These are phyloP conservation scores for Moesziomyces sp. DNA, from an alignment of 1,284 basidiomycete species.

Conservation along the genomic window DNA sequence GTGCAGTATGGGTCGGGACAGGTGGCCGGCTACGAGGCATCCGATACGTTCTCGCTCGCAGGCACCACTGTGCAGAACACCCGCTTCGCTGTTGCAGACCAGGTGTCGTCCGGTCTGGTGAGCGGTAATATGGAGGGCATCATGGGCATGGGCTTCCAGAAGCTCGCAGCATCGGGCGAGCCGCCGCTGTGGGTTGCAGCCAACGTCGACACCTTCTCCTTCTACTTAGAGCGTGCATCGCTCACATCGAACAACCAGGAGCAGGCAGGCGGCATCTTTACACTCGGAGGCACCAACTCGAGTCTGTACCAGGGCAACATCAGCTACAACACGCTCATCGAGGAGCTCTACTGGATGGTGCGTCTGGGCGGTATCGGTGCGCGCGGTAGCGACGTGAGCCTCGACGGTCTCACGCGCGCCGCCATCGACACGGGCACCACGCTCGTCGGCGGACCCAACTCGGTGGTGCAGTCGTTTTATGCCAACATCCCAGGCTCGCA, in stretches of 20 bases:
- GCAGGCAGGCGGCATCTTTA: conserved; percentile 53
- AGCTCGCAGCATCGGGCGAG: conserved; percentile 27
- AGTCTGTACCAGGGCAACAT: conserved; percentile 53
- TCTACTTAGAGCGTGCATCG: conserved; percentile 50
- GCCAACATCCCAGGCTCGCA: conserved; percentile 45
- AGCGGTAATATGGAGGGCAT: conserved; percentile 44
- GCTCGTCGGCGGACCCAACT: conserved; percentile 59
- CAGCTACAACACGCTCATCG: conserved; percentile 43
- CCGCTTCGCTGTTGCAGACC: conserved; percentile 55
- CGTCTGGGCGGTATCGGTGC: conserved; percentile 46
- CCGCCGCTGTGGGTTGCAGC: conserved; percentile 50
- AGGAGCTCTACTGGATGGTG: conserved; percentile 56
- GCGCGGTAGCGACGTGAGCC: conserved; percentile 11
- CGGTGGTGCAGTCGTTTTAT: conserved; percentile 50
- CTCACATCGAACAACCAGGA: conserved; percentile 11
- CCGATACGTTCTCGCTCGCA: conserved; percentile 40
- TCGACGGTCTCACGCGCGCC: conserved; percentile 34
- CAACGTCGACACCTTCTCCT: conserved; percentile 42
- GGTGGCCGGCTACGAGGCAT: conserved; percentile 42
- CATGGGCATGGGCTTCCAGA: conserved; percentile 56
- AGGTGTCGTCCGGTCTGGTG: conserved; percentile 29
- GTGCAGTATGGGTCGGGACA: conserved; percentile 49
- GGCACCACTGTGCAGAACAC: conserved; percentile 35
- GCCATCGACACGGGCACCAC: conserved; percentile 66
- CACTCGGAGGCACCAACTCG: conserved; percentile 54